phyloP scores from a whole-genome alignment of 2,329 filamentous ascomycete species.

The Daldinia eschscholtzii region DNA sequence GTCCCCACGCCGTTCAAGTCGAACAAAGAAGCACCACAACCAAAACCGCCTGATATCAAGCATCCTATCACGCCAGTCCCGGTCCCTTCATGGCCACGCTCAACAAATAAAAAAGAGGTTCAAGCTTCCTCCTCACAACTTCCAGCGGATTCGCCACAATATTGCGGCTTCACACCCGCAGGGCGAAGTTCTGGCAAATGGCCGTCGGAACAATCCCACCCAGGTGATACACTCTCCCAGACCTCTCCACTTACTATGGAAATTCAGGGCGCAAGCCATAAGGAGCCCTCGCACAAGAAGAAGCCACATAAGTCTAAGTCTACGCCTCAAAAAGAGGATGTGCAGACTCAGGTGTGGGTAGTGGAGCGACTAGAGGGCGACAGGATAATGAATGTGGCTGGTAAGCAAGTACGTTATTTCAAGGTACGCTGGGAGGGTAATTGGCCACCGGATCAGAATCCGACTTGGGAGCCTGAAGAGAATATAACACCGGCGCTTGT shows the following conservation, averaged over 20 bases:
- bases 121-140: constrained; percentile 19
- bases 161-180: constrained; percentile 49
- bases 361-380: constrained; percentile 62
- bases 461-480: constrained; percentile 69
- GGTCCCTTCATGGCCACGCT: constrained; percentile 30
- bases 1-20: constrained; percentile 12
- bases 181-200: constrained; percentile 42
- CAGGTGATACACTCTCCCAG: constrained; percentile 1
- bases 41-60: constrained; percentile 17
- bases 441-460: constrained; percentile 68
- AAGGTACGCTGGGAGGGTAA: constrained; percentile 68
- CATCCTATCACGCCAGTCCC: constrained; percentile 37
- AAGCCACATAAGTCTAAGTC: constrained; percentile 44
- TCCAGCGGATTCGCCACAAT: constrained; percentile 17
- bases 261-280: background rate
- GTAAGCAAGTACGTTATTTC: constrained; percentile 59
- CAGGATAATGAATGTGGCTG: constrained; percentile 55
- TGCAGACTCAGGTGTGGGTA: constrained; percentile 54
- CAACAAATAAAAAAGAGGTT: constrained; percentile 15
- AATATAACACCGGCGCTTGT: constrained; percentile 62
- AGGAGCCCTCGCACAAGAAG: constrained; percentile 24
- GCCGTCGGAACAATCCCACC: constrained; percentile 16
- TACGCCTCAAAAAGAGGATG: constrained; percentile 26
- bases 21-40: constrained; percentile 8
- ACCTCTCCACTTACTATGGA: constrained; percentile 13